A percentile compares a stretch with the other conserved stretches of the same genome.
These are phyloP conservation scores for Suillus subaureus DNA, from an alignment of 768 basidiomycete species.

Conservation along the genomic window DNA sequence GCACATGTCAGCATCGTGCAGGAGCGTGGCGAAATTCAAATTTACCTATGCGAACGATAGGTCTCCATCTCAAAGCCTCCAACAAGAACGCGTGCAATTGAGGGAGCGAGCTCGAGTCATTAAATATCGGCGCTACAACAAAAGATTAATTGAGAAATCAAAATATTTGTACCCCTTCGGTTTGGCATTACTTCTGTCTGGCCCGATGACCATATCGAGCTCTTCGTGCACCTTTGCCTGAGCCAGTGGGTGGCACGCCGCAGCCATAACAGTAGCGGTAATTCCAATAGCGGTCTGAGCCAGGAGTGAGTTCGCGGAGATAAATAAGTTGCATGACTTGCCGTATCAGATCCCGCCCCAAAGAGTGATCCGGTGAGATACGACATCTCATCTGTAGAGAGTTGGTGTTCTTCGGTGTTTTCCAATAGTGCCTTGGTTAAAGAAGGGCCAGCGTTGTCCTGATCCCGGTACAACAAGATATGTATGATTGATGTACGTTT, in stretches of 20 bases:
- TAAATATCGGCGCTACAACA: not conserved
- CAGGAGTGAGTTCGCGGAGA: too few species aligned
- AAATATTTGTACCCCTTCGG: not conserved
- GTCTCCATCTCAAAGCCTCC: too few species aligned
- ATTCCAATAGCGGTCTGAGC: too few species aligned
- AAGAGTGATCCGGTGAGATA: not conserved
- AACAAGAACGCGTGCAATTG: too few species aligned
- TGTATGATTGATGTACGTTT: not conserved
- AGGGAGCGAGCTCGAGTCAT: conserved; percentile 8
- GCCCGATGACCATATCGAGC: too few species aligned
- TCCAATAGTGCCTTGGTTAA: conserved; percentile 58
- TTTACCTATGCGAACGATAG: conserved; percentile 21
- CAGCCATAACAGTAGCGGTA: too few species aligned
- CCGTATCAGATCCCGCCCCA: too few species aligned
- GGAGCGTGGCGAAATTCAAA: not conserved
- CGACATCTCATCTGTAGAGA: conserved; percentile 25
- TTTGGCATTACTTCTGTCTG: not conserved
- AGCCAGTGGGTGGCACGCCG: too few species aligned
- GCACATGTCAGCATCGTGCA: not conserved
- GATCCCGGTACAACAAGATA: conserved; percentile 9
- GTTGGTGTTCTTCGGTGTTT: conserved; percentile 45
- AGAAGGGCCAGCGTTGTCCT: conserved; percentile 21
- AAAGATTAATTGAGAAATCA: not conserved
- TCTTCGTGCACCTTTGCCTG: too few species aligned
- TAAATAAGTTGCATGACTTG: too few species aligned